Conservation (phyloP, 257 asterid species). For the Solanum sejunctum region DNA sequence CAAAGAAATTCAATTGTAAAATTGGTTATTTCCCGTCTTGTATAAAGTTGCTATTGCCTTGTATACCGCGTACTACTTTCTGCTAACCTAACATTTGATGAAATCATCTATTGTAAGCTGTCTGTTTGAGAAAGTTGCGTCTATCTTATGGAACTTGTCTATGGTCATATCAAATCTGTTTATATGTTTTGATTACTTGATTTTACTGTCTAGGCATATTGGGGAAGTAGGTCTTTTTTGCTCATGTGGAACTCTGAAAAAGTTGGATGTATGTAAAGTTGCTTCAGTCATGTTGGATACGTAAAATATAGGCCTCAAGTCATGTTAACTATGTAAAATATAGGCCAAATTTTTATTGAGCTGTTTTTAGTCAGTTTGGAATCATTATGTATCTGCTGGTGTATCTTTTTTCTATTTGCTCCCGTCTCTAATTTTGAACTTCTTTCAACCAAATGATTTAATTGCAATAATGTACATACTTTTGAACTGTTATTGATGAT, state of each 20-base stretch:
- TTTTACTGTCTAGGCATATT: neutral
- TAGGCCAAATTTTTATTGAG: neutral
- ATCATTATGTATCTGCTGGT: neutral
- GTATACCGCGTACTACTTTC: neutral
- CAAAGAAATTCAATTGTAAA: neutral
- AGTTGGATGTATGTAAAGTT: neutral
- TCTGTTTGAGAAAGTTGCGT: neutral
- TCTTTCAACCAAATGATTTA: neutral
- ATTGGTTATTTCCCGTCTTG: neutral
- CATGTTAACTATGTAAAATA: neutral
- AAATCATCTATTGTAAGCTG: neutral
- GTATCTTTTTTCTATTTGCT: neutral
- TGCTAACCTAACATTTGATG: neutral
- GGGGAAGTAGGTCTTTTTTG: neutral
- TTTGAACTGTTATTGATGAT: neutral
- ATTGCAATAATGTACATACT: neutral
- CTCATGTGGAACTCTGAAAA: neutral
- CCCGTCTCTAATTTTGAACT: neutral
- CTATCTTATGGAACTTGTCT: neutral
- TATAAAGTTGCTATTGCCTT: neutral
- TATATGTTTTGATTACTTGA: neutral
- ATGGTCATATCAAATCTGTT: neutral
- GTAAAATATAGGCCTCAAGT: neutral
- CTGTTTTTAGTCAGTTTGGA: neutral
- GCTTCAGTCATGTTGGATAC: neutral